These are phyloP conservation scores for Emergomyces orientalis DNA, from an alignment of 2,329 filamentous ascomycete genomes.

Conservation along the genomic window DNA sequence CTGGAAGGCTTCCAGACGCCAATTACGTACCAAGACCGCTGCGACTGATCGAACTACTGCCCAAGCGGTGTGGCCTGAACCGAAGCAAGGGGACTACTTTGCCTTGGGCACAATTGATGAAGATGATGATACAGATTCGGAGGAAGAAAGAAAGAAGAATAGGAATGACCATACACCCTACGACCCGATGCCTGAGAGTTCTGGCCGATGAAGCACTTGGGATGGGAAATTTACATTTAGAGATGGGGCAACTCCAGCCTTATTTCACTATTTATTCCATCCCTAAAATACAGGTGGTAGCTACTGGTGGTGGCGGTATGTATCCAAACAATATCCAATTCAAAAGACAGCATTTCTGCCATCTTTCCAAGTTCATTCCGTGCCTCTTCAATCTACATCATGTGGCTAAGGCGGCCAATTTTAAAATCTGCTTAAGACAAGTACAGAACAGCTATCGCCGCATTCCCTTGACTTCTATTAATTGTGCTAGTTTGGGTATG, in stretches of 20 bases:
- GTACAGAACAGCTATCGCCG: not conserved
- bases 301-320: not conserved
- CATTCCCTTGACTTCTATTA: not conserved
- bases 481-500: too few relatives aligned
- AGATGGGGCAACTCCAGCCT: not conserved
- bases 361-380: not conserved
- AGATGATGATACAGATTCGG: not conserved
- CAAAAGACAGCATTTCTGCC: not conserved
- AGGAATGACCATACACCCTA: not conserved
- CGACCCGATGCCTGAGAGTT: not conserved
- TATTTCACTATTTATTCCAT: not conserved
- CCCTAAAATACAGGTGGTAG: not conserved
- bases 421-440: not conserved
- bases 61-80: not conserved
- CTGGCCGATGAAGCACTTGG: not conserved
- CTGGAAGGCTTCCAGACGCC: not conserved
- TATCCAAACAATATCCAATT: not conserved
- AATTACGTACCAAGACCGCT: not conserved
- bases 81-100: not conserved
- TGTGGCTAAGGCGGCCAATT: not conserved
- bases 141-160: not conserved
- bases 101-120: conserved; percentile 1
- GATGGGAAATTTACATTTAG: not conserved
- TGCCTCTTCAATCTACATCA: not conserved
- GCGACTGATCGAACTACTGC: not conserved